Conservation (phyloP, 1,284 basidiomycete genomes). For the Bjerkandera adusta region DNA sequence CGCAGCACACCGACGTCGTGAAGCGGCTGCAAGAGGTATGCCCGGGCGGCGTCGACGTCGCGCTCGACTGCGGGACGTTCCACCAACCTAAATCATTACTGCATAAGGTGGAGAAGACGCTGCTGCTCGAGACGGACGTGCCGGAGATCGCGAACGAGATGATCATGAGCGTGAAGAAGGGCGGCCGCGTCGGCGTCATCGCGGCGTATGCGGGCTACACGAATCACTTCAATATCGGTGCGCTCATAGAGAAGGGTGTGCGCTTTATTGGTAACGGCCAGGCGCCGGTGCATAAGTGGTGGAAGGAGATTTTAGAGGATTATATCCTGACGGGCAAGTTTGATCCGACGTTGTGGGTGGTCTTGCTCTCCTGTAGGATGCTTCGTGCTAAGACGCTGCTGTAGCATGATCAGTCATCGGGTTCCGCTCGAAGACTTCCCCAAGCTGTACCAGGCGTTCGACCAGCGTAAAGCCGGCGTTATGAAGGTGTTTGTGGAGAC, state of each 20-base stretch:
- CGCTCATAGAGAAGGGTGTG: conserved; percentile 78
- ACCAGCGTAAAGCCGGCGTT: conserved; percentile 56
- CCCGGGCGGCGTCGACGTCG: conserved; percentile 64
- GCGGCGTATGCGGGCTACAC: conserved; percentile 64
- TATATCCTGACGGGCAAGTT: conserved; percentile 68
- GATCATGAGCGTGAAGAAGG: conserved; percentile 61
- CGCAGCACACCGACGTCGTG: conserved; percentile 51
- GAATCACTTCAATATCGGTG: conserved; percentile 72
- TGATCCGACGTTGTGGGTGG: conserved; percentile 60
- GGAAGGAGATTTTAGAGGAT: conserved; percentile 67
- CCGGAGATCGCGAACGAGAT: conserved; percentile 73
- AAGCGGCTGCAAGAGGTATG: conserved; percentile 61
- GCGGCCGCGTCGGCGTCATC: conserved; percentile 62
- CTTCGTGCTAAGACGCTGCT: conserved; percentile 14
- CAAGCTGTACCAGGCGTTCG: conserved; percentile 57
- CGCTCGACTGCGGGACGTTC: conserved; percentile 63
- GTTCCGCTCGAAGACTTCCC: conserved; percentile 63
- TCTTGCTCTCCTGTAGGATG: conserved; percentile 7
- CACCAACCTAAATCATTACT: conserved; percentile 64
- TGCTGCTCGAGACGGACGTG: conserved; percentile 78
- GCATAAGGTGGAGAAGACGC: conserved; percentile 68
- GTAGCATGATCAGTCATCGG: conserved; percentile 60
- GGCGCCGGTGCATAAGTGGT: conserved; percentile 74
- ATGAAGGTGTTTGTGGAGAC: conserved; percentile 68
- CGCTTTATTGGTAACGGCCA: conserved; percentile 71